Conservation (phyloP, 2,329 filamentous ascomycete species). For the Calonectria multiphialidica region DNA sequence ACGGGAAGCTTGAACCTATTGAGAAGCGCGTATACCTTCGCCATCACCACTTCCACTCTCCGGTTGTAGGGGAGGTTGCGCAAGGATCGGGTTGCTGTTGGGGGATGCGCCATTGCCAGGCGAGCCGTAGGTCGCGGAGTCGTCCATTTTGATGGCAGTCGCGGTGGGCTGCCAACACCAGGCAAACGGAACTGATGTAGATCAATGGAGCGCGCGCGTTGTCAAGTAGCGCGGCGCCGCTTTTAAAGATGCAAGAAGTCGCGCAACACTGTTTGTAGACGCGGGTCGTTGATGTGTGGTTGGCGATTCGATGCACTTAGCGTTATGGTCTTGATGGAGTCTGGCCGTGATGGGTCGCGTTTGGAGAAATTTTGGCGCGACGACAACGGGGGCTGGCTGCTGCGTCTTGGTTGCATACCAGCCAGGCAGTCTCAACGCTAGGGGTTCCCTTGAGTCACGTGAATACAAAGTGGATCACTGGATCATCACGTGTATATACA, state of each 20-base stretch:
- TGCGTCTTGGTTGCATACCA: slow-evolving; percentile 15
- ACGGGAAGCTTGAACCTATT: background rate
- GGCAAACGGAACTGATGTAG: slow-evolving; percentile 20
- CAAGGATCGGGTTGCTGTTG: slow-evolving; percentile 66
- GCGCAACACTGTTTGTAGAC: slow-evolving; percentile 16
- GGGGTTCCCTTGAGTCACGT: slow-evolving; percentile 1
- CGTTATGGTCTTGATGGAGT: slow-evolving; percentile 45
- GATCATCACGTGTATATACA: slow-evolving; percentile 15
- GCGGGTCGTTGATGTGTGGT: slow-evolving; percentile 25
- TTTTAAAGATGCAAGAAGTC: slow-evolving; percentile 7
- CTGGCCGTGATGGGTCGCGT: slow-evolving; percentile 46
- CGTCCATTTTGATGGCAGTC: slow-evolving; percentile 64
- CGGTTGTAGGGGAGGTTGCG: slow-evolving; percentile 65
- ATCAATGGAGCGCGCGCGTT: slow-evolving; percentile 31
- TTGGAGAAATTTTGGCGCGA: slow-evolving; percentile 56
- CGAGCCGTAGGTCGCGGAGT: slow-evolving; percentile 68
- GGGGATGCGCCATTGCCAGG: slow-evolving; percentile 69
- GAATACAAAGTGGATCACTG: background rate
- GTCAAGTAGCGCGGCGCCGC: slow-evolving; percentile 25
- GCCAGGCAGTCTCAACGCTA: background rate
- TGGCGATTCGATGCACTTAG: slow-evolving; percentile 35
- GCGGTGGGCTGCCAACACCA: slow-evolving; percentile 26
- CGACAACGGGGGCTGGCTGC: slow-evolving; percentile 33
- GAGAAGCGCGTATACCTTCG: slow-evolving; percentile 57
- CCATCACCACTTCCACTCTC: slow-evolving; percentile 54